Evolutionary conservation across 2,329 filamentous ascomycete species (phyloP), one percentile per base, ranked within the genome.

Genomic region (Proliferodiscus dingleyae): DNA sequence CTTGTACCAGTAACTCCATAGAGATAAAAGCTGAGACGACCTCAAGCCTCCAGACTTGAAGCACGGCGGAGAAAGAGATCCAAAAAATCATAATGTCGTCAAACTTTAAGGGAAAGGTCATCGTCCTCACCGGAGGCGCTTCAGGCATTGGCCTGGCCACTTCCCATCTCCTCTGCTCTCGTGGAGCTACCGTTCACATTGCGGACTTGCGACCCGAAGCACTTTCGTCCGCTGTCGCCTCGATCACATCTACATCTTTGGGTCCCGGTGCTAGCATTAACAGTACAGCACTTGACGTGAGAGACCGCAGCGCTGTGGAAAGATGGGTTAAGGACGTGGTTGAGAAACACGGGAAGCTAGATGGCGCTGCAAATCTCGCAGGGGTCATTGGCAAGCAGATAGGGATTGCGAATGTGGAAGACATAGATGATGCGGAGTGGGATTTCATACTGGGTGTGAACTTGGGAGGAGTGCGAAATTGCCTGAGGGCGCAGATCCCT

Each of bases 121-220:
- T 87, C 46, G 73, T 90, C 43, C 87, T 93, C 64, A 90, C 85
- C 0, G 87, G 87, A 52, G 86, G 78, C 19, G 85, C 83, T 3
- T 85, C 81, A 6, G 85, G 87, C 21, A 82, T 91, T 47, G 87
- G 87, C 11, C 78, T 86, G 34, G 83, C 85, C 1, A 76, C 89
- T 8, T 83, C 85, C 3, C 78, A 80, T 59, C 38, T 54, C 10
- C 46, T 55, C 23, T 26, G 44, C 4, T 29, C 43, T 6, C 46
- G 29, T 13, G 52, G 52, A 3, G 54, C 54, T n/a, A 41, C 18
- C 5, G 11, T 55, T 1, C 48, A 46, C 11, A 38, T 57, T 2
- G 45, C 46, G 5, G 54, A 57, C 37, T 3, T 52, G 13, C 19
- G 42, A 32, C 21, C 55, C 52, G 29, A 30, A 10, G 37, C 33